phyloP scores from a whole-genome alignment of 2,329 filamentous ascomycete species.

The Ascocoryne sarcoides region DNA sequence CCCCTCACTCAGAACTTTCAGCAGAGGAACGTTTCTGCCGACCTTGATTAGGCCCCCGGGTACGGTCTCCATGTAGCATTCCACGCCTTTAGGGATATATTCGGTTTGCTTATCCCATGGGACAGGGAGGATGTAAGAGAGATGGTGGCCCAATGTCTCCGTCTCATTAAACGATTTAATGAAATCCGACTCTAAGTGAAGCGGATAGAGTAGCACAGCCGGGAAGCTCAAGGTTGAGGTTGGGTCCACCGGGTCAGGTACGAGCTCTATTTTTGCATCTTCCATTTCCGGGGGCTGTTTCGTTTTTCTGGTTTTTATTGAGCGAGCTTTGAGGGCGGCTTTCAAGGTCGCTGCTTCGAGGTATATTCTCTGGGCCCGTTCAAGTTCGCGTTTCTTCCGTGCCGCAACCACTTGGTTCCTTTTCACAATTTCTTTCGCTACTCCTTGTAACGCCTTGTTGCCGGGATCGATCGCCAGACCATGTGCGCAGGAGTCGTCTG shows the following conservation, averaged over 20 bases:
- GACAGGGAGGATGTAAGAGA: slow-evolving; percentile 77
- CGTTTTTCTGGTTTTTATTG: slow-evolving; percentile 59
- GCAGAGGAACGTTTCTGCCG: slow-evolving; percentile 71
- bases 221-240: slow-evolving; percentile 68
- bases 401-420: slow-evolving; percentile 48
- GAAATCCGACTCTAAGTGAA: slow-evolving; percentile 76
- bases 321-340: slow-evolving; percentile 58
- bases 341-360: slow-evolving; percentile 52
- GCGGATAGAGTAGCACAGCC: slow-evolving; percentile 75
- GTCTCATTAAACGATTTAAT: slow-evolving; percentile 79
- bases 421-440: slow-evolving; percentile 55
- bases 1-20: slow-evolving; percentile 65
- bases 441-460: slow-evolving; percentile 57
- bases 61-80: slow-evolving; percentile 82
- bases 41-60: slow-evolving; percentile 78
- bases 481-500: slow-evolving; percentile 65
- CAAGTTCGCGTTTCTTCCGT: slow-evolving; percentile 45
- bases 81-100: slow-evolving; percentile 59
- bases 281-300: slow-evolving; percentile 75
- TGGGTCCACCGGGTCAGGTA: slow-evolving; percentile 64
- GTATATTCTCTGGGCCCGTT: slow-evolving; percentile 45
- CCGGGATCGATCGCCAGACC: slow-evolving; percentile 64
- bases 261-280: slow-evolving; percentile 64
- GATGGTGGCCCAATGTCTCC: slow-evolving; percentile 65
- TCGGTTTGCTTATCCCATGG: slow-evolving; percentile 70